These are phyloP conservation scores for Arthonia radiata DNA, from an alignment of 495 filamentous ascomycete genomes.

Conservation along the genomic window DNA sequence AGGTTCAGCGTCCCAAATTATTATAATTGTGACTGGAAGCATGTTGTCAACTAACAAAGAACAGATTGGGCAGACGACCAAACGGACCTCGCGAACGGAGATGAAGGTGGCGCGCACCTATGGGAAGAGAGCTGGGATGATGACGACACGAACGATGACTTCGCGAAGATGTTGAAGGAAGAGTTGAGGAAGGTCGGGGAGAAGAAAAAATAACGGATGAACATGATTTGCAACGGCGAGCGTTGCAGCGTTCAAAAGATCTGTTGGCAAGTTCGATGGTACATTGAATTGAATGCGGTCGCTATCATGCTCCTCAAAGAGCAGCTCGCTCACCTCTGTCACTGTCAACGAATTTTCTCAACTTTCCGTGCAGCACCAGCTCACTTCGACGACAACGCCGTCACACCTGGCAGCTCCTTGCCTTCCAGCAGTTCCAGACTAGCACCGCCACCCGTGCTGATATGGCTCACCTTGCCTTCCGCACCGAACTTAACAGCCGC, in stretches of 20 bases:
- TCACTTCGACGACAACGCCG: conserved; percentile 78
- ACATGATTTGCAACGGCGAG: conserved; percentile 2
- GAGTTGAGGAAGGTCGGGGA: conserved; percentile 86
- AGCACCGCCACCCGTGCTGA: conserved; percentile 89
- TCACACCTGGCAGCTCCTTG: conserved; percentile 86
- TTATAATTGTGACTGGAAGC: too few species aligned
- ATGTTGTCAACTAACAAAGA: too few species aligned
- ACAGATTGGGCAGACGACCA: conserved; percentile 76
- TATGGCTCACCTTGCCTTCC: conserved; percentile 92
- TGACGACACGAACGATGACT: conserved; percentile 91
- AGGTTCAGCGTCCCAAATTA: too few species aligned
- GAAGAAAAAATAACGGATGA: conserved; percentile 25
- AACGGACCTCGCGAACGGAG: conserved; percentile 42
- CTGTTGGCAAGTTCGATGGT: too few species aligned
- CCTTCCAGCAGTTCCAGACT: conserved; percentile 91
- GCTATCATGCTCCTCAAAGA: too few species aligned
- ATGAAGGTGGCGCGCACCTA: conserved; percentile 26
- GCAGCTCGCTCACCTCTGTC: too few species aligned
- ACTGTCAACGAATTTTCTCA: too few species aligned
- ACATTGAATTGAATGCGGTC: too few species aligned
- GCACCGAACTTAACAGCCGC: conserved; percentile 91
- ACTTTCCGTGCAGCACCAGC: conserved; percentile 4
- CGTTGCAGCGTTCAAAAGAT: conserved; percentile 1
- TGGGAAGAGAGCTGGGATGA: conserved; percentile 99
- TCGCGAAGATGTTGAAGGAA: conserved; percentile 89